These are phyloP conservation scores for Podaxis mareebaensis DNA, from an alignment of 768 basidiomycete genomes.

Conservation along the genomic window DNA sequence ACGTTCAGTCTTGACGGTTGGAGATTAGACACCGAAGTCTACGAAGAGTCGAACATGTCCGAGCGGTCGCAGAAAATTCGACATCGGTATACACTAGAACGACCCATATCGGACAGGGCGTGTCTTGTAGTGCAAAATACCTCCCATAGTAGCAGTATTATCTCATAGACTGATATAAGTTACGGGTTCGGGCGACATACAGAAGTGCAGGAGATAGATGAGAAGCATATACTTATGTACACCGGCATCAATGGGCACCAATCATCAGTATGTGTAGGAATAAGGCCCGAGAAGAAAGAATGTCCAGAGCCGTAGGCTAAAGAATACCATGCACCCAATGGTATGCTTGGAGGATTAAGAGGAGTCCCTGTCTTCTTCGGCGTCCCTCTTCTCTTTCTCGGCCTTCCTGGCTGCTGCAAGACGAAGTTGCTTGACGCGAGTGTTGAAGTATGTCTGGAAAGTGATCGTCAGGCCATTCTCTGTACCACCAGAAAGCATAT, in stretches of 20 bases:
- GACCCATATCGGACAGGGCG: conserved; percentile 26
- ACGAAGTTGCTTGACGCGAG: conserved; percentile 64
- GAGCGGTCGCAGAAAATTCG: conserved; percentile 15
- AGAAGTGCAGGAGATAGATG: background rate
- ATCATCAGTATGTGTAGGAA: too few species aligned
- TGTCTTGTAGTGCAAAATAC: conserved; percentile 34
- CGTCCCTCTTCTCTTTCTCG: conserved; percentile 37
- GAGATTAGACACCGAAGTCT: conserved; percentile 55
- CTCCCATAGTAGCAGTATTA: conserved; percentile 4
- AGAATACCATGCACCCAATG: background rate
- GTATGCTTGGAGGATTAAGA: background rate
- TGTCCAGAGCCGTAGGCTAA: too few species aligned
- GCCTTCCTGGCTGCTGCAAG: conserved; percentile 54
- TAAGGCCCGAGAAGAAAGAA: too few species aligned
- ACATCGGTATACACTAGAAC: conserved; percentile 39
- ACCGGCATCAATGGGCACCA: too few species aligned
- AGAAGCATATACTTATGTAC: background rate
- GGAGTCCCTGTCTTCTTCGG: too few species aligned
- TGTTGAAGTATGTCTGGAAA: conserved; percentile 69
- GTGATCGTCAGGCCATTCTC: conserved; percentile 8
- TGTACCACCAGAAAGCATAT: background rate
- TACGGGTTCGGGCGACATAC: background rate
- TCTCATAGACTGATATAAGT: conserved; percentile 16
- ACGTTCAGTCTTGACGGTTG: conserved; percentile 67
- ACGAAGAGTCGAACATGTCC: background rate